phyloP scores from a whole-genome alignment of 352 stramenopile species.

The Globisporangium alternatum region DNA sequence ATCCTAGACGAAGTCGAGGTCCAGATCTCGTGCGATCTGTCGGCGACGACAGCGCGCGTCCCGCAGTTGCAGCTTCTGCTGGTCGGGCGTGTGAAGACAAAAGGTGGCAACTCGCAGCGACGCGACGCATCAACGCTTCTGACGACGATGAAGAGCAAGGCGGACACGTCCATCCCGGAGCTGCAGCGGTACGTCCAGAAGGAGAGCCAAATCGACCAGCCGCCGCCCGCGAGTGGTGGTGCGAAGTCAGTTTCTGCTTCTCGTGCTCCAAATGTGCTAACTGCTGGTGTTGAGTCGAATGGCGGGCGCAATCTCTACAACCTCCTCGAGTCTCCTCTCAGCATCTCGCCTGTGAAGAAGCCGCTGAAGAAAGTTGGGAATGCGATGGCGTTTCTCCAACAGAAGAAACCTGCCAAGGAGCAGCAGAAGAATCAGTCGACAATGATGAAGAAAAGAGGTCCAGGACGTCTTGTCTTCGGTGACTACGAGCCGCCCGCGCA shows the following conservation, averaged over 20 bases:
- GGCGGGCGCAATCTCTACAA: slow-evolving; percentile 30
- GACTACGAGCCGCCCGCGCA: slow-evolving; percentile 59
- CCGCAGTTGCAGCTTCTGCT: slow-evolving; percentile 74
- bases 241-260: not conserved
- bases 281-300: slow-evolving; percentile 7
- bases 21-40: slow-evolving; percentile 76
- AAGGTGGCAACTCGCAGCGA: slow-evolving; percentile 18
- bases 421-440: slow-evolving; percentile 11
- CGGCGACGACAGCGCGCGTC: slow-evolving; percentile 62
- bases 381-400: slow-evolving; percentile 8
- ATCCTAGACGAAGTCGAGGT: slow-evolving; percentile 79
- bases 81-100: slow-evolving; percentile 46
- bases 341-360: slow-evolving; percentile 27
- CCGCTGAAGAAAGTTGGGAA: slow-evolving; percentile 24
- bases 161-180: slow-evolving; percentile 45
- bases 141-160: slow-evolving; percentile 25
- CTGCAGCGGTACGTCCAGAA: slow-evolving; percentile 69
- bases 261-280: not conserved
- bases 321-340: slow-evolving; percentile 25
- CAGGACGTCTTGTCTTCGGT: slow-evolving; percentile 69
- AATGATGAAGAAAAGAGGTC: slow-evolving; percentile 33
- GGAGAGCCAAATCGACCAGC: slow-evolving; percentile 23
- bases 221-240: not conserved
- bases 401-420: slow-evolving; percentile 14
- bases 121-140: slow-evolving; percentile 20